These are phyloP conservation scores for Gracilaria vermiculophylla DNA, from an alignment of 23 red algal genomes.

Conservation along the genomic window DNA sequence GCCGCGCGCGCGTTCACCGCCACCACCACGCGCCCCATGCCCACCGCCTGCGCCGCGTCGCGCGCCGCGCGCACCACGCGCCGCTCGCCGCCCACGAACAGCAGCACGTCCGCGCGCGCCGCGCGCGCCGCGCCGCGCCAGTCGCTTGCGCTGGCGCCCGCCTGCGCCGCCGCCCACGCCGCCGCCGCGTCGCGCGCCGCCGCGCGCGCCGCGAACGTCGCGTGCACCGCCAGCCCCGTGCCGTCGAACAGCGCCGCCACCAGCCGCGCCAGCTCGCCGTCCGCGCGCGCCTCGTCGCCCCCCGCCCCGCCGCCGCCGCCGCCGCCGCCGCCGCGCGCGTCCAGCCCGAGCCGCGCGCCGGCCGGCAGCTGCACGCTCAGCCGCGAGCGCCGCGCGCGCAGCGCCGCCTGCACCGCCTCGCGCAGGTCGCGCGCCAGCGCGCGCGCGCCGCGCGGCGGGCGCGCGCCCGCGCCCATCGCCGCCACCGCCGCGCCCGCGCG, in stretches of 20 bases:
- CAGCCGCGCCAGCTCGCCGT: background rate
- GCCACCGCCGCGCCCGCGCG: no score
- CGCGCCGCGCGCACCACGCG: background rate
- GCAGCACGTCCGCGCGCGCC: conserved; percentile 11
- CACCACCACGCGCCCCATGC: conserved; percentile 10
- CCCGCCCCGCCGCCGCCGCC: background rate
- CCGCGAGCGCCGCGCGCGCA: conserved; percentile 32
- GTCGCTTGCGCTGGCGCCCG: background rate
- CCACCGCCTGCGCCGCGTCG: background rate
- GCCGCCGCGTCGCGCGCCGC: background rate
- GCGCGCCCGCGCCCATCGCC: no score
- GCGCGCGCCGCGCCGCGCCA: background rate
- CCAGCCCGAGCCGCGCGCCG: conserved; percentile 10
- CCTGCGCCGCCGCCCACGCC: background rate
- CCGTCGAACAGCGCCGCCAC: background rate
- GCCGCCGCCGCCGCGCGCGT: background rate
- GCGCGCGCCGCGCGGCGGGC: conserved; percentile 28
- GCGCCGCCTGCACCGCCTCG: conserved; percentile 5
- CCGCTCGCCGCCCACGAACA: conserved; percentile 11
- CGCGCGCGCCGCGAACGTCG: background rate
- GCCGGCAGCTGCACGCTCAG: conserved; percentile 6
- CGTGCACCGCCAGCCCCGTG: no score
- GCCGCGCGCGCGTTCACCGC: conserved; percentile 1
- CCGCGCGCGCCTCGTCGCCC: conserved; percentile 31
- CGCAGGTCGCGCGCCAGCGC: background rate